These are phyloP conservation scores for Phylloporus sp. DNA, from an alignment of 1,284 basidiomycete genomes.

Conservation along the genomic window DNA sequence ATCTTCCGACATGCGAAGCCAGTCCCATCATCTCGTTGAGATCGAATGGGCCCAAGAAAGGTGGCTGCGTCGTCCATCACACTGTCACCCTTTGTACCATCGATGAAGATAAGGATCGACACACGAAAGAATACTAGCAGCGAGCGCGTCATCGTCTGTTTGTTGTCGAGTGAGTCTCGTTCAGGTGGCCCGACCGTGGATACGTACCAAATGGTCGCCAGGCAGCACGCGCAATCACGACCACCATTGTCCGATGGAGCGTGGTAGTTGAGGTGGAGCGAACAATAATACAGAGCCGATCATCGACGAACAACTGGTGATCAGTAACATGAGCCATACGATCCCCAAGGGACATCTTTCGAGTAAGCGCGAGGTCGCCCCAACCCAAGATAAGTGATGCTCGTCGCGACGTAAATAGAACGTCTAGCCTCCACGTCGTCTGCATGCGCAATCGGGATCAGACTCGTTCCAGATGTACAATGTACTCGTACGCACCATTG, in stretches of 20 bases:
- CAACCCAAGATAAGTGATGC: slow-evolving; percentile 10
- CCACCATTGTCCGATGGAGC: slow-evolving; percentile 5
- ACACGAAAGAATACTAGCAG: slow-evolving; percentile 12
- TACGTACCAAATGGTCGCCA: slow-evolving; percentile 21
- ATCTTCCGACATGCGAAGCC: too few relatives aligned
- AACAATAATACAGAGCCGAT: slow-evolving; percentile 4
- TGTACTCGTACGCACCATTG: slow-evolving; percentile 15
- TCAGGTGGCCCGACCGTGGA: not conserved
- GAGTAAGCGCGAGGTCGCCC: not conserved
- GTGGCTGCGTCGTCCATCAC: too few relatives aligned
- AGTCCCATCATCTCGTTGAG: too few relatives aligned
- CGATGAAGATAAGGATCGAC: slow-evolving; percentile 12
- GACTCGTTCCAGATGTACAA: not conserved
- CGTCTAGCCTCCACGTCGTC: not conserved
- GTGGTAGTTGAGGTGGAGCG: not conserved
- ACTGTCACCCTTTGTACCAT: too few relatives aligned
- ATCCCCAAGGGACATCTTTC: not conserved
- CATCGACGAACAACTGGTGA: not conserved
- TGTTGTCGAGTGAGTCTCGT: not conserved
- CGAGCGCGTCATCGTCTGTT: slow-evolving; percentile 16
- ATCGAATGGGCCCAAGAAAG: too few relatives aligned
- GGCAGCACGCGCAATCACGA: slow-evolving; percentile 1
- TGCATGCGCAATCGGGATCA: slow-evolving; percentile 1
- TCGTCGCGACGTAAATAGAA: not conserved
- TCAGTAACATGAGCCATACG: slow-evolving; percentile 10